Evolutionary conservation across 305 asterid genomes (phyloP), one percentile per base, ranked within the genome.

Genomic region (Solanum chacoense): DNA sequence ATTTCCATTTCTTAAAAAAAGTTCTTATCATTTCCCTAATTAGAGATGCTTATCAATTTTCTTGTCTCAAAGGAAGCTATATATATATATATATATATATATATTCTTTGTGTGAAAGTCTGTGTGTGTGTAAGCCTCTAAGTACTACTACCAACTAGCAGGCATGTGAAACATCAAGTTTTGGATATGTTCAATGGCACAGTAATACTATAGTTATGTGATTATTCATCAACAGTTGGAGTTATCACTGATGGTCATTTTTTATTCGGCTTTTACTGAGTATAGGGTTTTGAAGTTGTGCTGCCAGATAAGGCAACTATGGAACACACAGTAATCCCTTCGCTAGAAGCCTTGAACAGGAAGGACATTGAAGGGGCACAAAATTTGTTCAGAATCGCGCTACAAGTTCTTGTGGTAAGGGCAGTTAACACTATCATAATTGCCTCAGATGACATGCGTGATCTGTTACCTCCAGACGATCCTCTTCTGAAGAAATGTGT

Each of bases 261-360:
- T 37, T 24, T 26, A 67, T 67, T 24, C 31, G 14, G 26, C 20
- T 79, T 12, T 87, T 89, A 14, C 38, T 76, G 76, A 29, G 45
- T 93, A 91, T 92, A 96, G 99, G 97, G 97, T 5, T 96, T 95
- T 91, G 96, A 95, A 94, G 96, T 94, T 71, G 88, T 94, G 85
- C 88, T 92, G 34, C 98, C 94, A 8, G 99, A 96, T 77, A 91
- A 93, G 91, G 95, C 95, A 31, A 94, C 98, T 24, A 87, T 92
- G 87, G 97, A 95, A 79, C 96, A 94, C 84, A 91, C 89, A 0
- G 87, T 94, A 79, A 86, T 91, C 87, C 99, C 98, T 74, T 97
- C 97, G 75, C 88, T 94, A 28, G 96, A 96, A 88, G 96, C 99
- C 71, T 50, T 91, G 84, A 91, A 84, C 92, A 90, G 93, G 89